Percentiles rank a stretch among this genome's conserved stretches.
Evolutionary conservation across 495 filamentous ascomycete genomes (phyloP).

Genomic region (Bacidia gigantensis): DNA sequence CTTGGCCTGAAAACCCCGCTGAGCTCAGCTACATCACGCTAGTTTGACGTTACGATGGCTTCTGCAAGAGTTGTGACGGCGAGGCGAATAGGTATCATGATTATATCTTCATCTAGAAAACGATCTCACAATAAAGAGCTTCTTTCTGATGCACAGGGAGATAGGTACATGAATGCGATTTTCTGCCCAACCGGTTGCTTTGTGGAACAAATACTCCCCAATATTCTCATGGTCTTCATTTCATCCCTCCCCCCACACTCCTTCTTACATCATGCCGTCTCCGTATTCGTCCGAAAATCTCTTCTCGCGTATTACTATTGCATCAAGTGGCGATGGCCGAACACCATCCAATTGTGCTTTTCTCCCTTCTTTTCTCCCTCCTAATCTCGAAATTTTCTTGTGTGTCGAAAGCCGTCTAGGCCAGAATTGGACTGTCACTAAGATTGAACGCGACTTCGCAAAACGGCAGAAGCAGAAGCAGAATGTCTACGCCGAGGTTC

Average conservation of each 20-base stretch:
- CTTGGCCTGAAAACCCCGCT: not conserved
- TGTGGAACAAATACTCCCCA: not conserved
- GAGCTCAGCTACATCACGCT: not conserved
- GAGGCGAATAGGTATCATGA: not conserved
- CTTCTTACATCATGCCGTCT: not conserved
- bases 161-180: not conserved
- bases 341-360: not conserved
- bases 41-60: not conserved
- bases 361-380: not conserved
- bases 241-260: not conserved
- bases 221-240: not conserved
- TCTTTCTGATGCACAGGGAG: not conserved
- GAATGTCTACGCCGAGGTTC: constrained; percentile 22
- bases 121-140: not conserved
- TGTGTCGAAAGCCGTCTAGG: constrained; percentile 16
- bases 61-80: not conserved
- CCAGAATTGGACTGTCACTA: constrained; percentile 19
- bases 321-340: not conserved
- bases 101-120: not conserved
- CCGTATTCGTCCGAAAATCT: not conserved
- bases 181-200: not conserved
- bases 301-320: not conserved
- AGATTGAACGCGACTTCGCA: constrained; percentile 19
- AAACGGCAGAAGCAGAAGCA: constrained; percentile 22
- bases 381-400: not conserved